These are phyloP conservation scores for Paecilomyces sp. DNA, from an alignment of 2,329 filamentous ascomycete species.

Conservation along the genomic window DNA sequence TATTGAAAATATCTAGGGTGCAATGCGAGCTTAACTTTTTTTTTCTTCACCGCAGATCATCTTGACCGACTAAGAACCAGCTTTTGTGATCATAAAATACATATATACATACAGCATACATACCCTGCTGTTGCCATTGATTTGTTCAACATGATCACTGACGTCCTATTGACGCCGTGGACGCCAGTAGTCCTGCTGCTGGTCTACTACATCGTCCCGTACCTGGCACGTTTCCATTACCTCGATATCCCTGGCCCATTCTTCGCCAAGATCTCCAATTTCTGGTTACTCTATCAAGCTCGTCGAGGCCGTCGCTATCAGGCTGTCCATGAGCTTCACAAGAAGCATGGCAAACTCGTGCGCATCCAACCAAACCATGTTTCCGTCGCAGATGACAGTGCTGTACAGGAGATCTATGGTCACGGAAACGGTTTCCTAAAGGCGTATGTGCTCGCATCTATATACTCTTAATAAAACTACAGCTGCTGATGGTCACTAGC, in stretches of 20 bases:
- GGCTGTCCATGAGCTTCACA: conserved; percentile 64
- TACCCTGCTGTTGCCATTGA: not conserved
- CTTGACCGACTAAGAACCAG: not conserved
- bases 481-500: conserved; percentile 32
- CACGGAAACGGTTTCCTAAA: conserved; percentile 72
- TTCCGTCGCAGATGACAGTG: conserved; percentile 71
- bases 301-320: conserved; percentile 60
- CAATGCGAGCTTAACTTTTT: not conserved
- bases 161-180: conserved; percentile 25
- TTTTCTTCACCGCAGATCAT: not conserved
- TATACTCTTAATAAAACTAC: not conserved
- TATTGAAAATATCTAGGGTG: not conserved
- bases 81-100: no score
- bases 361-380: conserved; percentile 80
- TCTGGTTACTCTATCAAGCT: conserved; percentile 67
- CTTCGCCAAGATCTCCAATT: conserved; percentile 61
- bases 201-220: conserved; percentile 52
- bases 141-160: conserved; percentile 19
- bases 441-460: conserved; percentile 43
- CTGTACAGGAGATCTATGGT: conserved; percentile 70
- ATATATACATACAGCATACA: not conserved
- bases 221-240: conserved; percentile 49
- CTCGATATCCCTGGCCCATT: conserved; percentile 45
- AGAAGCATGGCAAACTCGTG: conserved; percentile 70
- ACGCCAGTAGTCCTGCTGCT: conserved; percentile 43